phyloP scores from a whole-genome alignment of 345 rosid genomes.

The Turritis glabra region DNA sequence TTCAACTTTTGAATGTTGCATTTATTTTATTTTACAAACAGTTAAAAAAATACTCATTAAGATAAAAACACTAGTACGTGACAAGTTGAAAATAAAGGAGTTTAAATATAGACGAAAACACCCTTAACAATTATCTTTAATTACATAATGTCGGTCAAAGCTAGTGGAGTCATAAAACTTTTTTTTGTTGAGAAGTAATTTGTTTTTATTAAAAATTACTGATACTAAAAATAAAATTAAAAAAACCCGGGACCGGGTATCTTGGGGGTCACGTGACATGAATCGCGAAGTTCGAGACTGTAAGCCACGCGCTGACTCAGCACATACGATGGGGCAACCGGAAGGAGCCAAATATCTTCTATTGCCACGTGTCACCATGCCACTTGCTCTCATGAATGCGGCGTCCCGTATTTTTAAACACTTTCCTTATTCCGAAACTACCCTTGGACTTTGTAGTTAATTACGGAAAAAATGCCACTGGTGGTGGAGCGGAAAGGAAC shows the following conservation, averaged over 20 bases:
- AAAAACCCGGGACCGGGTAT: slow-evolving; percentile 58
- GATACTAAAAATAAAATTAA: background rate
- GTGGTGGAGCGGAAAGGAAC: slow-evolving; percentile 27
- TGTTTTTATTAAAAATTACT: background rate
- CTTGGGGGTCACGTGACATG: slow-evolving; percentile 84
- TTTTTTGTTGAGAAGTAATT: background rate
- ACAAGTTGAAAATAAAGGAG: slow-evolving; percentile 5
- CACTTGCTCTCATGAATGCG: slow-evolving; percentile 42
- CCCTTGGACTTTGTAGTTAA: background rate
- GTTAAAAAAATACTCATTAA: background rate
- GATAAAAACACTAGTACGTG: slow-evolving; percentile 3
- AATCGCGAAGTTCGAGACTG: slow-evolving; percentile 46
- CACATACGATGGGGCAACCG: slow-evolving; percentile 31
- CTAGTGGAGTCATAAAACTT: slow-evolving; percentile 7
- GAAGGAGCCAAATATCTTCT: slow-evolving; percentile 19
- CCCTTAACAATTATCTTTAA: slow-evolving; percentile 22
- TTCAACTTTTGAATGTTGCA: background rate
- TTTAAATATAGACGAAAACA: background rate
- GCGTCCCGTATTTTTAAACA: slow-evolving; percentile 38
- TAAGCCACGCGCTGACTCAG: slow-evolving; percentile 47
- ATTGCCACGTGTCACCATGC: slow-evolving; percentile 44
- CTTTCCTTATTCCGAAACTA: background rate
- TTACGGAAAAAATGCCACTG: slow-evolving; percentile 6
- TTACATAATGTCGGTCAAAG: slow-evolving; percentile 35
- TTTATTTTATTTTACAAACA: too few relatives aligned